Conservation (phyloP, 1,139 yeast genomes). For the Zygoascus meyerae region DNA sequence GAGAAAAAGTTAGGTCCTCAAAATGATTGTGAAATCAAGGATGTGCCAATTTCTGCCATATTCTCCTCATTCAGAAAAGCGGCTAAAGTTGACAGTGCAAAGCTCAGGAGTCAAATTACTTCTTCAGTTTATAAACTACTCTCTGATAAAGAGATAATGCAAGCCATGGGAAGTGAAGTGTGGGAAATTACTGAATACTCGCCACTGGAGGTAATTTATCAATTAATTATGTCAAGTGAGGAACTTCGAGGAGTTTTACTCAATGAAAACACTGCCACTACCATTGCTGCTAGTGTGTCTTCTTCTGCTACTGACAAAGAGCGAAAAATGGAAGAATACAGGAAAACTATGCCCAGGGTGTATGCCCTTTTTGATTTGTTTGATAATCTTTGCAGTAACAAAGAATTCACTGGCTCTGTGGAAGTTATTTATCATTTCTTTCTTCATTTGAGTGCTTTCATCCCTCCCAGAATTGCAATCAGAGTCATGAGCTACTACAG, state of each 20-base stretch:
- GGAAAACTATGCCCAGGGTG: slow-evolving; percentile 17
- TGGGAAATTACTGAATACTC: slow-evolving; percentile 47
- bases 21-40: slow-evolving; percentile 16
- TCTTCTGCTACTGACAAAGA: slow-evolving; percentile 3
- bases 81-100: slow-evolving; percentile 23
- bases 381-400: slow-evolving; percentile 17
- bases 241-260: background rate
- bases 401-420: slow-evolving; percentile 40
- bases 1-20: slow-evolving; percentile 16
- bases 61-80: slow-evolving; percentile 26
- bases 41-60: slow-evolving; percentile 24
- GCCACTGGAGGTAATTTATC: slow-evolving; percentile 35
- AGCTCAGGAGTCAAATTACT: slow-evolving; percentile 28
- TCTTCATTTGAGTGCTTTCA: slow-evolving; percentile 35
- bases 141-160: slow-evolving; percentile 18
- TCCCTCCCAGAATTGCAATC: slow-evolving; percentile 38
- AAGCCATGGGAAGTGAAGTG: slow-evolving; percentile 34
- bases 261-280: background rate
- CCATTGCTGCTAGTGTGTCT: background rate
- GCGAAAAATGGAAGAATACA: slow-evolving; percentile 10
- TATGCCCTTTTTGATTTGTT: slow-evolving; percentile 19
- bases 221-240: slow-evolving; percentile 3
- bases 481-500: slow-evolving; percentile 45
- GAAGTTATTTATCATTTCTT: slow-evolving; percentile 44
- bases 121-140: slow-evolving; percentile 26